Base-by-base conservation (phyloP, 169 alveolate species). In the Plasmodium gaboni region DNA sequence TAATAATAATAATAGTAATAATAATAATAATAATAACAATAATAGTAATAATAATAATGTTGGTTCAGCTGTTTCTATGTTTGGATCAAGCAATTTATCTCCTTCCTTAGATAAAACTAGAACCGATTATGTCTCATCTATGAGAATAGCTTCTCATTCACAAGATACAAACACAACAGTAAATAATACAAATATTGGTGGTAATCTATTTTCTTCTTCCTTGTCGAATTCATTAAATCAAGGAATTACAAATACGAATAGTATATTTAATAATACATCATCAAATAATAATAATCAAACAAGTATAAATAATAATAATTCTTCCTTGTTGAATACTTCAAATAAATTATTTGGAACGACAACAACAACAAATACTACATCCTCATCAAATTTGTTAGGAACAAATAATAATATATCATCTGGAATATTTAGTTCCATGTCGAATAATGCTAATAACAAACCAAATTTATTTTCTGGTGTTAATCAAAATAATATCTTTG, bases 71-170 rank as follows among this genome's bases (percentile, higher is more conserved):
- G 5, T 38, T 15, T 55, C 48, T 7, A 44, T 70, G 22, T 55
- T 70, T 46, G 63, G 53, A 42, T 4, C 64, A 15, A 26, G 24
- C 19, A 38, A 12, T 1, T 42, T 53, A 61, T 61, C 61, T 44
- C 65, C 53, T 32, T 67, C 88, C 0, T 3, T 74, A 1, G 74
- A 63, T 15, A 61, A 61, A 60, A 13, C 64, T 8, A 74, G 61
- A 74, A 74, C 88, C 6, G 17, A 26, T 8, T 74, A 28, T 32
- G 88, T 38, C n/a, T 48, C 88, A 1, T 46, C 88, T 8, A 13
- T 73, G 0, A 64, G 88, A 6, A 22, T 65, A 55, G 26, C 15
- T 32, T 74, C 88, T 1, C 63, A 42, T 17, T 74, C 88, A 6
- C 69, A 46, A 26, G 67, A 32, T 22, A 68, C 68, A 24, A 67